Evolutionary conservation across 116 monocot species (phyloP).

Genomic region (Phalaenopsis hybrid): DNA sequence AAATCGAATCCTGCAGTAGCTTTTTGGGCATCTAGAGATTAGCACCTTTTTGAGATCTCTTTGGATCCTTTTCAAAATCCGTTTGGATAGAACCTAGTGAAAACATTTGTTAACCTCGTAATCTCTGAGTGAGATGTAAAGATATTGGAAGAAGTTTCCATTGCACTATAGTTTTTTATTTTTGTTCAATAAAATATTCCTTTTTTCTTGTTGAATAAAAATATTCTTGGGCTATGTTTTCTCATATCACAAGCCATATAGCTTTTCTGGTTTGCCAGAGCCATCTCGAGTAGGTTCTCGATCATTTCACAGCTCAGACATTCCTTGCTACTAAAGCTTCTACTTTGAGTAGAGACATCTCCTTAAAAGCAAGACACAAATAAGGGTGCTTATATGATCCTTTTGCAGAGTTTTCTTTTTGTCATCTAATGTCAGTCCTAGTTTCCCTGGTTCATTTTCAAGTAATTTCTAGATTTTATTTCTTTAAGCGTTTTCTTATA

Average conservation of each 20-base stretch:
- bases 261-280: too few relatives aligned
- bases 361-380: not conserved
- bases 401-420: not conserved
- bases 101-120: not conserved
- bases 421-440: not conserved
- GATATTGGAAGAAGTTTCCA: not conserved
- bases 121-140: not conserved
- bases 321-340: not conserved
- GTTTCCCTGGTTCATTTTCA: not conserved
- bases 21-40: not conserved
- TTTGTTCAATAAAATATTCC: too few relatives aligned
- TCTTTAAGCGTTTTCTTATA: not conserved
- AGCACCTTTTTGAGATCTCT: not conserved
- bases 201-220: too few relatives aligned
- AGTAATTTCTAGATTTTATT: not conserved
- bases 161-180: not conserved
- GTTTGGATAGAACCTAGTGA: not conserved
- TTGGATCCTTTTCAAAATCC: not conserved
- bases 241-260: too few relatives aligned
- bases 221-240: too few relatives aligned
- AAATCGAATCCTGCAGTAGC: not conserved
- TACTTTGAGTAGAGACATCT: not conserved
- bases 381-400: not conserved
- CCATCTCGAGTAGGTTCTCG: too few relatives aligned
- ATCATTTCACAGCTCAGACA: too few relatives aligned